Percentiles rank a stretch among this genome's conserved stretches.
These are phyloP conservation scores for Dalbergia cochinchinensis DNA, from an alignment of 306 rosid genomes.

Conservation along the genomic window DNA sequence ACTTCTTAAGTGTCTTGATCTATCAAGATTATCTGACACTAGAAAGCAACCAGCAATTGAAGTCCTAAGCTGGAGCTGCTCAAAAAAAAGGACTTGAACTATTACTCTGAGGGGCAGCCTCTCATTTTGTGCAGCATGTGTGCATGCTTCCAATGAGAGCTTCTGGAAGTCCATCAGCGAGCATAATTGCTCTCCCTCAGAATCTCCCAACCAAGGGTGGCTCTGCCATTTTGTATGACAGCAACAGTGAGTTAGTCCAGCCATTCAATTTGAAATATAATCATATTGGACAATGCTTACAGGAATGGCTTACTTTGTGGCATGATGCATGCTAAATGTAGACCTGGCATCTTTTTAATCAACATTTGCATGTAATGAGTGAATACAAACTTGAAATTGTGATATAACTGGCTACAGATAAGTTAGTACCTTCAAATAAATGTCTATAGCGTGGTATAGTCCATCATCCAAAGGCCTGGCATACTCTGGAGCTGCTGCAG, in stretches of 20 bases:
- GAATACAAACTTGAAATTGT: background rate
- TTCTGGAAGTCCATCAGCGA: slow-evolving; percentile 97
- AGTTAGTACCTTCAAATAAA: slow-evolving; percentile 83
- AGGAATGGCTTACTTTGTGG: slow-evolving; percentile 14
- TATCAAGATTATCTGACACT: slow-evolving; percentile 91
- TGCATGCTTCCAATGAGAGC: slow-evolving; percentile 99
- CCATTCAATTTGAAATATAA: background rate
- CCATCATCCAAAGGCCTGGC: slow-evolving; percentile 98
- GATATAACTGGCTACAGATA: slow-evolving; percentile 19
- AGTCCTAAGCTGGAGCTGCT: slow-evolving; percentile 97
- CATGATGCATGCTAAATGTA: slow-evolving; percentile 11
- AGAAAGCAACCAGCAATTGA: slow-evolving; percentile 95
- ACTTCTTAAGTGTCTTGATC: slow-evolving; percentile 86
- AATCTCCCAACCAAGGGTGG: slow-evolving; percentile 96
- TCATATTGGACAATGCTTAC: background rate
- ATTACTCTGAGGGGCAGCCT: slow-evolving; percentile 90
- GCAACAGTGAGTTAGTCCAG: slow-evolving; percentile 44
- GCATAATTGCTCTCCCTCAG: slow-evolving; percentile 92
- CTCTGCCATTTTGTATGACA: slow-evolving; percentile 65
- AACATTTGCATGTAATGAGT: background rate
- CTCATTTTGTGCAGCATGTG: slow-evolving; percentile 97
- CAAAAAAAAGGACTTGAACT: slow-evolving; percentile 95
- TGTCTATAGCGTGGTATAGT: slow-evolving; percentile 93
- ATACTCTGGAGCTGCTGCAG: slow-evolving; percentile 94
- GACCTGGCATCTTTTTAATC: background rate